Conservation (phyloP, 768 basidiomycete genomes). For the Tylopilus sp. region DNA sequence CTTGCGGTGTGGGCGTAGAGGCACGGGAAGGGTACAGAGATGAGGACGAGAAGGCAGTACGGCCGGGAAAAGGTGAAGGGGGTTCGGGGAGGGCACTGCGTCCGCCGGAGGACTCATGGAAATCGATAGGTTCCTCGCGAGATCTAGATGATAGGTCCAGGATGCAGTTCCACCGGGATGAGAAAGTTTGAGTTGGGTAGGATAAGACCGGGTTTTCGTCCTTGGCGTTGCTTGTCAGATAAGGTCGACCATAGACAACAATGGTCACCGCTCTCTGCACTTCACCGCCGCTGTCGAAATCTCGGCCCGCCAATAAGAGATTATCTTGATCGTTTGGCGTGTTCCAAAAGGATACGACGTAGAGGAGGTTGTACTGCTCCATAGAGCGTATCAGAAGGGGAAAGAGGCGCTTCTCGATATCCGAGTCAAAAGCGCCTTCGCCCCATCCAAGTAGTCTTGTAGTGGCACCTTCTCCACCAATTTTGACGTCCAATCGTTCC, state of each 20-base stretch:
- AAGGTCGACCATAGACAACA: conserved; percentile 73
- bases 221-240: conserved; percentile 28
- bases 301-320: conserved; percentile 30
- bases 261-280: conserved; percentile 79
- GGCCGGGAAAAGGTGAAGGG: conserved; percentile 72
- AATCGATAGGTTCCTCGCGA: conserved; percentile 18
- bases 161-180: conserved; percentile 87
- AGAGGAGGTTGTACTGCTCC: conserved; percentile 87
- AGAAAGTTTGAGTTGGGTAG: conserved; percentile 73
- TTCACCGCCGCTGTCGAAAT: conserved; percentile 38
- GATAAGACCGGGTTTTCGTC: conserved; percentile 16
- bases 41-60: conserved; percentile 19
- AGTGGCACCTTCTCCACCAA: conserved; percentile 66
- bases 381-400: conserved; percentile 66
- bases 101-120: conserved; percentile 14
- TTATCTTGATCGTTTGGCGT: conserved; percentile 54
- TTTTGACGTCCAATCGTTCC: conserved; percentile 68
- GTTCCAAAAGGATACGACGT: conserved; percentile 79
- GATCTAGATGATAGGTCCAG: conserved; percentile 62
- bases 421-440: conserved; percentile 30
- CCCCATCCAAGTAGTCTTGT: conserved; percentile 51
- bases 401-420: conserved; percentile 48
- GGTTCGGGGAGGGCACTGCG: conserved; percentile 64
- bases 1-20: conserved; percentile 25
- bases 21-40: conserved; percentile 25